Base-by-base conservation (phyloP, 768 basidiomycete genomes). In the Russula brevipes region DNA sequence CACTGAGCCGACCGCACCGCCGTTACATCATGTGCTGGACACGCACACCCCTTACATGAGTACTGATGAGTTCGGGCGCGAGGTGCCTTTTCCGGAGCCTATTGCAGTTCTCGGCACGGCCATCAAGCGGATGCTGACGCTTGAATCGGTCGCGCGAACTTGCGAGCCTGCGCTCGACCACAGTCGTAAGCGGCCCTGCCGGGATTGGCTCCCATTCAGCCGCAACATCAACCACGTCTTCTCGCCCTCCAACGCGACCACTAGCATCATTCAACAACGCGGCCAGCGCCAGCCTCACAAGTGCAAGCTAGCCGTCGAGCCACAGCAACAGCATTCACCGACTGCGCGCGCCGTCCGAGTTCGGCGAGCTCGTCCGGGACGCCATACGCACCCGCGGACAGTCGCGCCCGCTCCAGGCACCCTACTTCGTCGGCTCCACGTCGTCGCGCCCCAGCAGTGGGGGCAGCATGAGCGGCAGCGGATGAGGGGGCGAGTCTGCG, bases 111-210 rank as follows among this genome's bases (percentile, higher is more conserved):
- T 91, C 59, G 86, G 88, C 57, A 78, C 81, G 30, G 82, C 78
- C 68, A 79, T 91, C 49, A 78, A 81, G 56, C 86, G 89, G 44
- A 89, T 91, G 89, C 85, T 88, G 19, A 91, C 89, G 35, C 91
- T 91, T 64, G 88, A 90, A 71, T 85, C 83, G 87, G 42, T 87
- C 85, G n/a, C 79, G 82, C 55, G 89, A 91, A 68, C 72, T 70
- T 31, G 68, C 69, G 66, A 74, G 72, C 61, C 60, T 72, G 44
- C 72, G 63, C 41, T 57, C 64, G n/a, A 14, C 39, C 41, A 55
- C 52, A 9, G 49, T 58, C 31, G 47, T 64, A 33, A 30, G 35
- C 8, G 49, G 57, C 39, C 24, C 7, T 10, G 57, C 46, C 19
- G 53, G 19, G 7, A 14, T 44, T 4, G 24, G 53, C 16, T 14